A percentile compares a stretch with the other conserved stretches of the same genome.
Evolutionary conservation across 169 alveolate species (phyloP).

Genomic region (Cryptosporidium sp.): DNA sequence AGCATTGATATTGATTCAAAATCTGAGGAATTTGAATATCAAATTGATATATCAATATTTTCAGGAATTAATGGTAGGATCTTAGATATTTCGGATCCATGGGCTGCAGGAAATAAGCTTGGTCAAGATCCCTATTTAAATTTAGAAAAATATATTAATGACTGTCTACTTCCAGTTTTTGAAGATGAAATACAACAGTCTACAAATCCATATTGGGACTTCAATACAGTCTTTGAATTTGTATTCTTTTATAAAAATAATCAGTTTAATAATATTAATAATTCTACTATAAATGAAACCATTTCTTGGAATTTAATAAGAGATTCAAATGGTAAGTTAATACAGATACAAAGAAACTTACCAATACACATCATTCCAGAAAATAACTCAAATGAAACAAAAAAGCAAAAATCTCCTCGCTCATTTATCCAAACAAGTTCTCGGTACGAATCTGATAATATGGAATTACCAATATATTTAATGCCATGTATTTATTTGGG

Average conservation of each 20-base stretch:
- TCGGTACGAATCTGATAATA: no score
- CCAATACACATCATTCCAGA: slow-evolving; percentile 3
- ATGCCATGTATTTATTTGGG: slow-evolving; percentile 65
- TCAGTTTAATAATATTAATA: neutral
- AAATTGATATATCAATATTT: slow-evolving; percentile 21
- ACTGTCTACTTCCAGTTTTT: slow-evolving; percentile 7
- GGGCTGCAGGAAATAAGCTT: slow-evolving; percentile 61
- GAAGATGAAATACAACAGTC: slow-evolving; percentile 24
- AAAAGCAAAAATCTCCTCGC: neutral
- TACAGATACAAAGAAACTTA: slow-evolving; percentile 14
- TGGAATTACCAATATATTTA: neutral
- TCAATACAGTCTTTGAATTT: slow-evolving; percentile 18
- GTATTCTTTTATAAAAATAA: slow-evolving; percentile 3
- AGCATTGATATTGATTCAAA: neutral
- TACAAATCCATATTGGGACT: slow-evolving; percentile 41
- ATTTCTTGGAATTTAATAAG: slow-evolving; percentile 42
- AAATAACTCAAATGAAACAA: neutral
- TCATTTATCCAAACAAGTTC: neutral
- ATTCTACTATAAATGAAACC: neutral
- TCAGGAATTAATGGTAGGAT: slow-evolving; percentile 55
- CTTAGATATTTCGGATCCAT: slow-evolving; percentile 22
- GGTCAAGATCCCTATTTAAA: slow-evolving; percentile 17
- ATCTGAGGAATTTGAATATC: neutral
- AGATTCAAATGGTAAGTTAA: slow-evolving; percentile 3
- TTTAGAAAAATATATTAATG: slow-evolving; percentile 7